Conservation (phyloP, 176 grass and related monocot genomes). For the Hordeum marinum region DNA sequence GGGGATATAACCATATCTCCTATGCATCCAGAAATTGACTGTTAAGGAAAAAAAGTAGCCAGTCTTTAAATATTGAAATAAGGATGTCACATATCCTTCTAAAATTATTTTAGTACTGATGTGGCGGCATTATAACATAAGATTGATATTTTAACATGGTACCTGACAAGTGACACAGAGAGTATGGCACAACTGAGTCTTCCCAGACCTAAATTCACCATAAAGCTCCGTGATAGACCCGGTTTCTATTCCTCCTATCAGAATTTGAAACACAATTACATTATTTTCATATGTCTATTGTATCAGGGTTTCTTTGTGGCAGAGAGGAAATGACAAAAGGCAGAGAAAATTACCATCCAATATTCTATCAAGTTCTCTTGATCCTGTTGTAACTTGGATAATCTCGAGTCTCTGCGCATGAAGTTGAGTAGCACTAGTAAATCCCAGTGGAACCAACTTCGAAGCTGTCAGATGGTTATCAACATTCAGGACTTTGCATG, state of each 20-base stretch:
- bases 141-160: constrained; percentile 7
- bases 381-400: constrained; percentile 87
- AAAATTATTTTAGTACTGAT: not conserved
- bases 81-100: not conserved
- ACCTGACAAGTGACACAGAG: constrained; percentile 99
- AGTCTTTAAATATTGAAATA: not conserved
- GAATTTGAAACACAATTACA: not conserved
- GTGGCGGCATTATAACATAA: not conserved
- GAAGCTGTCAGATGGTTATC: constrained; percentile 51
- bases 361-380: constrained; percentile 91
- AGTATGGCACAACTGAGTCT: constrained; percentile 90
- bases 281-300: not conserved
- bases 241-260: constrained; percentile 87
- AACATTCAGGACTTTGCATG: not conserved
- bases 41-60: not conserved
- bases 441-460: constrained; percentile 85
- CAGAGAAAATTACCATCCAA: constrained; percentile 61
- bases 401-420: constrained; percentile 95
- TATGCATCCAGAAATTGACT: not conserved
- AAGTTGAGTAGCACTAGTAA: constrained; percentile 89
- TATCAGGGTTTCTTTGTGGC: not conserved
- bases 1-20: not conserved
- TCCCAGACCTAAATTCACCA: constrained; percentile 87
- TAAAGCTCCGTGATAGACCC: constrained; percentile 96
- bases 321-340: not conserved